Percentiles rank a stretch among this genome's conserved stretches.
Evolutionary conservation across 345 rosid species (phyloP).

Genomic region (Euphorbia lathyris): DNA sequence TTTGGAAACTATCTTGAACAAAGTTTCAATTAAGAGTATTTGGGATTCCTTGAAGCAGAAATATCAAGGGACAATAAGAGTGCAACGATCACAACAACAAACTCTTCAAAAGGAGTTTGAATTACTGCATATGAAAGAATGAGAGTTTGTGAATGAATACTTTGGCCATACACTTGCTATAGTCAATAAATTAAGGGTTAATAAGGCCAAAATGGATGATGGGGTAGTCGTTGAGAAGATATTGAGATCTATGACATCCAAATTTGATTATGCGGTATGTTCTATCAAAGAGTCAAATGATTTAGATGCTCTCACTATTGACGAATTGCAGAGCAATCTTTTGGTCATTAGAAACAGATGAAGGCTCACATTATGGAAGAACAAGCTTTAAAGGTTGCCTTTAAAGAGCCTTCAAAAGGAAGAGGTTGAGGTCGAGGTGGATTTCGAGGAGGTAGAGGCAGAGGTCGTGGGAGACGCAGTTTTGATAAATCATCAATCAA

Average conservation of each 20-base stretch:
- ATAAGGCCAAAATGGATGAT: conserved; percentile 10
- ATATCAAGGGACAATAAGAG: background rate
- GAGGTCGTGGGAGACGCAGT: no score
- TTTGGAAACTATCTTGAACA: background rate
- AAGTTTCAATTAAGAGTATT: background rate
- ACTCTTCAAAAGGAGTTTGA: no score
- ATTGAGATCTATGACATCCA: conserved; percentile 3
- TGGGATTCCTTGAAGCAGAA: conserved; percentile 7
- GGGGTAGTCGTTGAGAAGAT: background rate
- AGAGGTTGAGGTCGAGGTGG: conserved; percentile 13
- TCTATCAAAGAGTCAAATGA: conserved; percentile 8
- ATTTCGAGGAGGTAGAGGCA: conserved; percentile 9
- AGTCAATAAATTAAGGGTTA: no score
- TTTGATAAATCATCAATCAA: no score
- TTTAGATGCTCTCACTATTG: conserved; percentile 4
- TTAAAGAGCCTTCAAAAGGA: background rate
- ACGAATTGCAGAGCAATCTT: conserved; percentile 5
- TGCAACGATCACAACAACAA: no score
- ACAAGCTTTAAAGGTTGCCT: conserved; percentile 3
- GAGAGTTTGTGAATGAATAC: conserved; percentile 9
- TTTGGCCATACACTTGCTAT: conserved; percentile 10
- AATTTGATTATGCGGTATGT: conserved; percentile 1
- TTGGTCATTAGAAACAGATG: conserved; percentile 16
- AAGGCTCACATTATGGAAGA: conserved; percentile 7
- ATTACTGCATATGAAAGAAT: conserved; percentile 17